Evolutionary conservation across 2,329 filamentous ascomycete species (phyloP), one percentile per base, ranked within the genome.

Genomic region (Furcasterigmium furcatum): DNA sequence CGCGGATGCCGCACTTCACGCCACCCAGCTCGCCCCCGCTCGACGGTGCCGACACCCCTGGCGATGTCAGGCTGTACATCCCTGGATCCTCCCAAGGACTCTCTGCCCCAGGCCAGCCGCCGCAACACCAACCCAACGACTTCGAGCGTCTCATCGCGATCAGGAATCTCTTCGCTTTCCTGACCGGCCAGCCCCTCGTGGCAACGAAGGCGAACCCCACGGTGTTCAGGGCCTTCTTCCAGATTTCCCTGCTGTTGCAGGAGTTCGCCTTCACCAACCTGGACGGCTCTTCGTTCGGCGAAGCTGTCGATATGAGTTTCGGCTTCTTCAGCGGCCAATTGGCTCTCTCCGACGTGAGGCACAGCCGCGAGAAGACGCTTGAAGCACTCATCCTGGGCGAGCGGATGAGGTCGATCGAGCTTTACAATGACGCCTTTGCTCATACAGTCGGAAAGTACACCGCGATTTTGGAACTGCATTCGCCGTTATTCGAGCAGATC

Each of bases 341-440:
- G 49, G 76, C 74, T 18, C 70, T 97, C 25, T 86, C 82, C 4
- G 92, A 97, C 64, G 85, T 96, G 39, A 78, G 91, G 45, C 72
- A 80, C 48, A 95, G 88, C 61, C 80, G 86, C 21, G 90, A 96
- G 60, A 95, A 94, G 74, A 96, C 88, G 0, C 75, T 97, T 20
- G 90, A 97, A 65, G 88, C 85, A 0, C 77, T 97, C 39, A 78
- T 97, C n/a, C 73, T 99, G 10, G 91, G 88, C 46, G 92, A 99
- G 67, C 80, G 81, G 30, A 88, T 97, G 83, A 84, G 85, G 47
- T 95, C 81, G 40, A 80, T 85, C 57, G 77, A 84, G 8, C 76
- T 99, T 3, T 97, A 95, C 67, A 89, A 88, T 47, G 91, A 96
- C 64, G 90, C 89, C 0, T 97, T 96, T 58, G 84, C 91, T 5